phyloP scores from a whole-genome alignment of 2,329 filamentous ascomycete species.

The Trichoderma oligosporum region DNA sequence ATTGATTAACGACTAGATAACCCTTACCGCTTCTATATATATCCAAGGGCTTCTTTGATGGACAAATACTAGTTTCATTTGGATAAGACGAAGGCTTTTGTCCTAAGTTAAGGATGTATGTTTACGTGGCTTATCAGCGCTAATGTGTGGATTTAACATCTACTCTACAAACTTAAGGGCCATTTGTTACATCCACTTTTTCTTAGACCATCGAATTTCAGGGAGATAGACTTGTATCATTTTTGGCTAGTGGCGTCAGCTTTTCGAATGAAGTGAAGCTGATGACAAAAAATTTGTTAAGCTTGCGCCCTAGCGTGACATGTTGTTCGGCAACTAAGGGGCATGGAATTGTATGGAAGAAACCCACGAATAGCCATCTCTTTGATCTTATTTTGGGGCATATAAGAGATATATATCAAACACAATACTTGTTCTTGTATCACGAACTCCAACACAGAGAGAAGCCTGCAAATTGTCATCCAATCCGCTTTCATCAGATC shows the following conservation, averaged over 20 bases:
- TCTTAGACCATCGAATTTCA: neutral
- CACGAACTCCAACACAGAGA: too few species aligned
- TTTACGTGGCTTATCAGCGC: neutral
- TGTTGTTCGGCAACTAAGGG: neutral
- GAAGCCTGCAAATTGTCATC: too few species aligned
- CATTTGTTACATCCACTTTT: too few species aligned
- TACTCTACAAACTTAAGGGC: too few species aligned
- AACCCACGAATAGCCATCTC: neutral
- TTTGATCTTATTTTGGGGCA: neutral
- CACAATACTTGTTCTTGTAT: too few species aligned
- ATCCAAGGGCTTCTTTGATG: neutral
- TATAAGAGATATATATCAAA: too few species aligned
- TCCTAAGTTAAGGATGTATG: neutral
- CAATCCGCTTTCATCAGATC: too few species aligned
- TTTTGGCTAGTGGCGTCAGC: conserved; percentile 1
- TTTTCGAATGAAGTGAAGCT: neutral
- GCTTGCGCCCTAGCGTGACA: conserved; percentile 4
- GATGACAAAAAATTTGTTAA: conserved; percentile 15
- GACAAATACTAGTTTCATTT: neutral
- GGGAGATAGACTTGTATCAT: neutral
- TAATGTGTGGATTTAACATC: neutral
- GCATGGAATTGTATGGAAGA: neutral
- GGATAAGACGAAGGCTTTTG: neutral
- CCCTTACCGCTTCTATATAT: too few species aligned
- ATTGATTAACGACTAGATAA: neutral